Conservation (phyloP, 2,329 filamentous ascomycete genomes). For the Xylariaceae sp. region DNA sequence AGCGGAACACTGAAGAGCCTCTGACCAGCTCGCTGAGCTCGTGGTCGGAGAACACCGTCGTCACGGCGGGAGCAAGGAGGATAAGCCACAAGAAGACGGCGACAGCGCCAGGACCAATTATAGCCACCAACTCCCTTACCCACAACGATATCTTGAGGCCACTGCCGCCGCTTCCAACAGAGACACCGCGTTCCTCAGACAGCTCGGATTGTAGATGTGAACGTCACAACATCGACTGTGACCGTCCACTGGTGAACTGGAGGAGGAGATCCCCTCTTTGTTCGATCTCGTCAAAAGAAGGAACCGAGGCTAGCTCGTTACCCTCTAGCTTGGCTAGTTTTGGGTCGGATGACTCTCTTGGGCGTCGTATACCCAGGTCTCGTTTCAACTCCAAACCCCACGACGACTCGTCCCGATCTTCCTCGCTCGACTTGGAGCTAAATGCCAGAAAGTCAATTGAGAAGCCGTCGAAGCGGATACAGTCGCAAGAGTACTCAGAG, state of each 20-base stretch:
- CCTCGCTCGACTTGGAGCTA: constrained; percentile 27
- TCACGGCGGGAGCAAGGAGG: constrained; percentile 27
- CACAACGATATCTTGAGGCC: constrained; percentile 39
- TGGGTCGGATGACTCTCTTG: constrained; percentile 28
- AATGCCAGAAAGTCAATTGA: constrained; percentile 22
- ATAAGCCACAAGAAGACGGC: constrained; percentile 30
- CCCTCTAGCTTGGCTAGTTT: constrained; percentile 25
- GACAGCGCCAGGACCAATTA: constrained; percentile 37
- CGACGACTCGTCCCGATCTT: constrained; percentile 12
- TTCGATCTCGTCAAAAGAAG: constrained; percentile 28
- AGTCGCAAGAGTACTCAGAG: constrained; percentile 30
- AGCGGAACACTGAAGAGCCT: not conserved
- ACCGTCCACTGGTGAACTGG: constrained; percentile 27
- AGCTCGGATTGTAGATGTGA: constrained; percentile 48
- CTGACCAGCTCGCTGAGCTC: constrained; percentile 10
- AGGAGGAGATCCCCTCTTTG: constrained; percentile 36
- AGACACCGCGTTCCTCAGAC: constrained; percentile 39
- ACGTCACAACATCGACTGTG: constrained; percentile 30
- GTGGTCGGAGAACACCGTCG: constrained; percentile 17
- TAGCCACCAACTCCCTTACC: constrained; percentile 39
- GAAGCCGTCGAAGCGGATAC: constrained; percentile 9
- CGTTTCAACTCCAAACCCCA: constrained; percentile 8
- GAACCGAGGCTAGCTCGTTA: constrained; percentile 25
- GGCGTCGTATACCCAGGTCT: constrained; percentile 19
- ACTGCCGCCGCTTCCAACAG: constrained; percentile 38